Evolutionary conservation across 2,329 filamentous ascomycete genomes (phyloP), one percentile per base, ranked within the genome.

Genomic region (Microdochium bolleyi): DNA sequence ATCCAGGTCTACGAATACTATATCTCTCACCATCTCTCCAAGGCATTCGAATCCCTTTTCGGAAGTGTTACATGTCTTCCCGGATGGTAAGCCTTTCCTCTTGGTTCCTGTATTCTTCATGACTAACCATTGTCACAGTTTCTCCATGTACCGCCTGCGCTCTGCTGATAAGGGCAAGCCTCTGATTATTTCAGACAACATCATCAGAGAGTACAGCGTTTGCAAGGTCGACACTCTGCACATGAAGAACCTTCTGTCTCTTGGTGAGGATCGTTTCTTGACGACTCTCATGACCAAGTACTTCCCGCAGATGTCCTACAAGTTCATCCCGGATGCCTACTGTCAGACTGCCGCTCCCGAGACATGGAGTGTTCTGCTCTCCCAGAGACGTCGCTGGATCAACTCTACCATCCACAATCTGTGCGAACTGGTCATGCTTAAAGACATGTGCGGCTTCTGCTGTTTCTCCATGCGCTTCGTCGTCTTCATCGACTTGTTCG

Each of bases 1-100:
- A 99, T 99, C 64, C 94, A 99, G 70, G 94, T 99, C 58, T 99
- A 99, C 73, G 94, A 99, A 70, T 99, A 99, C 77, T 99, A 92
- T 70, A 99, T 99, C 66, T 97, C 94, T 27, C 94, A 99, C 78
- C 88, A 99, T 71, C 75, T 99, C 68, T 79, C 94, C 52, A 99
- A 99, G 75, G 90, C 94, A 56, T 99, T 99, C 66, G 94, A 99
- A 69, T 96, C 91, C 55, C 82, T 99, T 55, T 99, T 99, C 65
- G 94, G 92, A 66, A 95, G 90, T 69, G 94, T 99, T 56, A 99
- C 94, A 55, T 99, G 94, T 86, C 85, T 99, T 75, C 94, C 94
- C 58, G 94, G 94, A 81, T 99, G 94, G 92, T 96, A 83, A 75
- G 89, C 84, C 52, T 48, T 30, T 19, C 25, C 37, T 2, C 21